Conservation (phyloP, 345 rosid species). For the Erucastrum elatum region DNA sequence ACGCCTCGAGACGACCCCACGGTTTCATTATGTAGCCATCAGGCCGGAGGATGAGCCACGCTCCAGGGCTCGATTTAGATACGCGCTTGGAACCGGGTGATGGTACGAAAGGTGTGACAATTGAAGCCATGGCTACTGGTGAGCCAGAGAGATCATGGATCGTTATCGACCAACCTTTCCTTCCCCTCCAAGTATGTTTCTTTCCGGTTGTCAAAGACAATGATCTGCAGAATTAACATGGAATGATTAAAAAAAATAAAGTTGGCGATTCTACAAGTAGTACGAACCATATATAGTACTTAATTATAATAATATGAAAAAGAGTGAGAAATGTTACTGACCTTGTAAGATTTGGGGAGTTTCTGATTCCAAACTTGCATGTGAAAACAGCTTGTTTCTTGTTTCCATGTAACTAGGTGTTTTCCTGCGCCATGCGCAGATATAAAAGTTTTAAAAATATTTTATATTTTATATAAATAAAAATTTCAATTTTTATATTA, state of each 20-base stretch:
- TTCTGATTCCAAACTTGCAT: conserved; percentile 74
- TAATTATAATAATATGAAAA: too few species aligned
- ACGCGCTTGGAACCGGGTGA: conserved; percentile 75
- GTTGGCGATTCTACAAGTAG: too few species aligned
- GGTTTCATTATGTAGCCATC: conserved; percentile 72
- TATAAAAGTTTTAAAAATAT: too few species aligned
- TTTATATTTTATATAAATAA: too few species aligned
- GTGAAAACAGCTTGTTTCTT: conserved; percentile 81
- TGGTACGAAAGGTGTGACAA: conserved; percentile 89
- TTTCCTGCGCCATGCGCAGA: too few species aligned
- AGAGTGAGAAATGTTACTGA: conserved; percentile 23
- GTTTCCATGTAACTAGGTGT: conserved; percentile 54
- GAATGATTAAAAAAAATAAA: too few species aligned
- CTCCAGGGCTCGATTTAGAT: conserved; percentile 69
- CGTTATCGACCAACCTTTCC: conserved; percentile 86
- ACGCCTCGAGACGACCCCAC: conserved; percentile 89
- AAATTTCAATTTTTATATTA: too few species aligned
- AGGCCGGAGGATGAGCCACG: conserved; percentile 82
- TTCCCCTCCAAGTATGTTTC: conserved; percentile 51
- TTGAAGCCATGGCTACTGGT: conserved; percentile 89
- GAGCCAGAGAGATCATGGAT: conserved; percentile 91
- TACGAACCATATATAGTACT: too few species aligned
- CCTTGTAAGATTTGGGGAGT: conserved; percentile 56
- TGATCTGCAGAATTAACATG: conserved; percentile 43
- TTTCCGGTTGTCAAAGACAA: conserved; percentile 48